Base-by-base conservation (phyloP, 805 yeast genomes). In the Starmerella stellata region DNA sequence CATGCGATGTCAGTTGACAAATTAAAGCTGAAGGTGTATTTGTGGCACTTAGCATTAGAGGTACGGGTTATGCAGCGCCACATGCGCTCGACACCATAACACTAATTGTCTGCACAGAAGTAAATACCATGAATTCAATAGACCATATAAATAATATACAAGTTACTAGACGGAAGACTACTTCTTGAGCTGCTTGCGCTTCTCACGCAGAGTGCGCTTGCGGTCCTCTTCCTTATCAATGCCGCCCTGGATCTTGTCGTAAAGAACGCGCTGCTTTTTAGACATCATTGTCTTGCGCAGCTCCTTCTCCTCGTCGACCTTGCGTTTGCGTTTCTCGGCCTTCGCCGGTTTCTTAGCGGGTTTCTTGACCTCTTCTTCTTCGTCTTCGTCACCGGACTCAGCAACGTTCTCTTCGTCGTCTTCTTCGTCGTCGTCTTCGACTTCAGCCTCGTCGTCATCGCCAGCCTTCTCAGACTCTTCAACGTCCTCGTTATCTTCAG, bases 211-310 rank as follows among this genome's bases (percentile, higher is more conserved):
- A 56, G 71, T 74, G 60, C 76, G 78, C 52, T 72, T 72, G 61
- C 87, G 74, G 38, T 68, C 68, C 54, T 79, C 82, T 64, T 80
- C 78, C 70, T 80, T 74, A 43, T 76, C 75, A 51, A 79, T 72
- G 42, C 93, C 87, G 58, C 81, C 75, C 64, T 82, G 90, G 93
- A 87, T 81, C 75, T 79, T 79, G 66, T 78, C 78, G 68, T 90
- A 90, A 48, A 85, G 66, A 60, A 80, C 81, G 68, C 83, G 79
- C 64, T 87, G 93, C 62, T 87, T 90, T 65, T 83, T 83, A 51
- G 87, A 71, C 98, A 90, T 87, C 98, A 90, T 87, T 55, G 83
- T 81, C 75, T 74, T 75, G 66, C 80, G 80, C 65, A 87, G 72
- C 48, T 85, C 90, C 64, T 81, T 80, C 58, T 83, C 95, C 63